Evolutionary conservation across 257 asterid genomes (phyloP).

Genomic region (Galeopsis tetrahit): DNA sequence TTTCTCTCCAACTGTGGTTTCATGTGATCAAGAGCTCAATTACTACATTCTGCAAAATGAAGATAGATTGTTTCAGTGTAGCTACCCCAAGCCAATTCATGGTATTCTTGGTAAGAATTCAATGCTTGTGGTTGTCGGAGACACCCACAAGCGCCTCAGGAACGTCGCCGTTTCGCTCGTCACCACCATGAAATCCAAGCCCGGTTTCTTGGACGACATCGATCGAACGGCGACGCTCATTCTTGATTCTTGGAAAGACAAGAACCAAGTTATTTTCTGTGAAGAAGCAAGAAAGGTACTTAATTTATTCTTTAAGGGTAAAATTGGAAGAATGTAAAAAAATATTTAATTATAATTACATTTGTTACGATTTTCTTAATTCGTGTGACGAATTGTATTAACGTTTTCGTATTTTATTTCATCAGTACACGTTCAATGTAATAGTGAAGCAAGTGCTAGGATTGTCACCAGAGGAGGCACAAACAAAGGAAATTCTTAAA

Average conservation of each 20-base stretch:
- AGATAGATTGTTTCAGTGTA: conserved; percentile 65
- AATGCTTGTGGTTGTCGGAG: conserved; percentile 70
- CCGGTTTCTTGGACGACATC: conserved; percentile 59
- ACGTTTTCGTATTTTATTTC: not conserved
- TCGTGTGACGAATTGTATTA: not conserved
- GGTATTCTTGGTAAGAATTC: conserved; percentile 70
- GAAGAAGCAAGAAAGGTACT: conserved; percentile 70
- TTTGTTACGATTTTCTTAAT: not conserved
- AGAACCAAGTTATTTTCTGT: conserved; percentile 57
- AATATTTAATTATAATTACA: not conserved
- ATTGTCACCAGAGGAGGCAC: conserved; percentile 62
- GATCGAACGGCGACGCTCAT: conserved; percentile 51
- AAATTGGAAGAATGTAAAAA: not conserved
- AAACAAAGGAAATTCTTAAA: conserved; percentile 56
- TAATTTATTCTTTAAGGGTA: no score
- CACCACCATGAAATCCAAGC: conserved; percentile 61
- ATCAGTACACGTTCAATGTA: conserved; percentile 78
- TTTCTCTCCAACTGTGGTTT: conserved; percentile 73
- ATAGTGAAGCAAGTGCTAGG: conserved; percentile 85
- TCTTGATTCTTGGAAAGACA: conserved; percentile 63
- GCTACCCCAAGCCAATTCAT: conserved; percentile 79
- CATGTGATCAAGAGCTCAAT: conserved; percentile 78
- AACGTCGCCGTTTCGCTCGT: conserved; percentile 74
- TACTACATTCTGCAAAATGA: conserved; percentile 73
- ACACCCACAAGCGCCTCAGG: conserved; percentile 67